A percentile compares a stretch with the other conserved stretches of the same genome.
These are phyloP conservation scores for Magnaporthiopsis rhizophila DNA, from an alignment of 2,329 filamentous ascomycete genomes.

Conservation along the genomic window DNA sequence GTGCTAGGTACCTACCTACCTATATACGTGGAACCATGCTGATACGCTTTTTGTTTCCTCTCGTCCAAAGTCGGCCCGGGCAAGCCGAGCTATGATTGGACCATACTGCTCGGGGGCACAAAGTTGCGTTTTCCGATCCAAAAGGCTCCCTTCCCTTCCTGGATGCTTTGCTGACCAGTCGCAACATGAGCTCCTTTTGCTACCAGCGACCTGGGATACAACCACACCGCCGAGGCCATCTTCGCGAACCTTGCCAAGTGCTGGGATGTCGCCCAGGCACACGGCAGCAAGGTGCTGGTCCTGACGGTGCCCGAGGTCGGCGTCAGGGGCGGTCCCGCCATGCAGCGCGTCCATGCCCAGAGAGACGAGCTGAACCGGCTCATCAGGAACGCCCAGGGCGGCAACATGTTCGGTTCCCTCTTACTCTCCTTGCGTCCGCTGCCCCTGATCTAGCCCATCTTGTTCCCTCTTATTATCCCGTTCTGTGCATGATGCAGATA, in stretches of 20 bases:
- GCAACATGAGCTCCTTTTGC: neutral
- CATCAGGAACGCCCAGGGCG: conserved; percentile 40
- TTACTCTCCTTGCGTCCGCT: conserved; percentile 8
- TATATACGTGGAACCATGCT: too few species aligned
- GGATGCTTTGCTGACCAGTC: too few species aligned
- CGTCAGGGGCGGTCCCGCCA: conserved; percentile 8
- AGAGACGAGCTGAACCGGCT: conserved; percentile 37
- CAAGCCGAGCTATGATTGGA: conserved; percentile 43
- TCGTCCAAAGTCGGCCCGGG: conserved; percentile 9
- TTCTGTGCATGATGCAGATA: too few species aligned
- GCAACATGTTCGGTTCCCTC: conserved; percentile 40
- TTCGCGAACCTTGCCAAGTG: conserved; percentile 38
- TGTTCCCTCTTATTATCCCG: too few species aligned
- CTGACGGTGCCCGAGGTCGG: conserved; percentile 53
- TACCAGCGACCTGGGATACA: conserved; percentile 39
- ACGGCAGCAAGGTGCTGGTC: conserved; percentile 49
- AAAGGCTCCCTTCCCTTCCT: too few species aligned
- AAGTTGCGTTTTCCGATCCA: conserved; percentile 28
- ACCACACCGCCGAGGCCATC: conserved; percentile 30
- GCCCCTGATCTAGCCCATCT: neutral
- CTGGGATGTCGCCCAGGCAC: conserved; percentile 42
- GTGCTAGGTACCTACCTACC: too few species aligned
- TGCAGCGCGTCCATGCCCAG: neutral
- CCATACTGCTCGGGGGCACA: conserved; percentile 55
- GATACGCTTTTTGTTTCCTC: neutral